Evolutionary conservation across 2,329 filamentous ascomycete genomes (phyloP), one percentile per base, ranked within the genome.

Genomic region (Parastagonospora avenae): DNA sequence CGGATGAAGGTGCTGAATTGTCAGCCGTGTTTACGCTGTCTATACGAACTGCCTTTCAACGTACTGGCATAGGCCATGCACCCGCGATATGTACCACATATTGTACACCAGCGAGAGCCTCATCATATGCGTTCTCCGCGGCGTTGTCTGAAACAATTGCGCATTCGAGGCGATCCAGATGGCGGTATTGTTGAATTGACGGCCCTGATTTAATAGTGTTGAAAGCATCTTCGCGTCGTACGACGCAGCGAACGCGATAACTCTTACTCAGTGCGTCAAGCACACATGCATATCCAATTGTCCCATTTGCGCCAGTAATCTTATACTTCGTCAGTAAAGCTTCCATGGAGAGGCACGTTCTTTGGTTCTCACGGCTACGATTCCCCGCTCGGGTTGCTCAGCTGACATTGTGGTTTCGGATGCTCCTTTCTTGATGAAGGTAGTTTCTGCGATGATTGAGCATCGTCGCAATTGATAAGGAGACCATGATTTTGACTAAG

Each of bases 261-360:
- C 66, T 65, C 2, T 15, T 54, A 3, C 56, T 53, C 2, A 72
- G 50, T 5, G 68, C 68, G 37, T 70, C 56, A 1, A 68, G 42
- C 4, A 62, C 57, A 36, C 60, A 68, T 9, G 62, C 62, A 40
- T 71, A 72, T 10, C 70, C 70, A 24, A 72, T 72, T 4, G 66
- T 70, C 32, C 70, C 68, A 42, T 73, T 73, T 31, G 67, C 66
- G 29, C 70, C 70, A 3, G 70, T 73, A 10, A 73, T 66, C 70
- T 73, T 40, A 2, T 8, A 14, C 30, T 33, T 28, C 8, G 39
- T 60, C 24, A 61, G 46, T 15, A 12, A 16, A 1, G 7, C 19
- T 8, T 11, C 29, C 8, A 8, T 24, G 9, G n/a, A 9, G 29
- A 1, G 10, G 9, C 8, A 39, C n/a, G 32, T 9, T 43, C 11